Evolutionary conservation across 2,329 filamentous ascomycete genomes (phyloP).

Genomic region (Cladorrhinum sp.): DNA sequence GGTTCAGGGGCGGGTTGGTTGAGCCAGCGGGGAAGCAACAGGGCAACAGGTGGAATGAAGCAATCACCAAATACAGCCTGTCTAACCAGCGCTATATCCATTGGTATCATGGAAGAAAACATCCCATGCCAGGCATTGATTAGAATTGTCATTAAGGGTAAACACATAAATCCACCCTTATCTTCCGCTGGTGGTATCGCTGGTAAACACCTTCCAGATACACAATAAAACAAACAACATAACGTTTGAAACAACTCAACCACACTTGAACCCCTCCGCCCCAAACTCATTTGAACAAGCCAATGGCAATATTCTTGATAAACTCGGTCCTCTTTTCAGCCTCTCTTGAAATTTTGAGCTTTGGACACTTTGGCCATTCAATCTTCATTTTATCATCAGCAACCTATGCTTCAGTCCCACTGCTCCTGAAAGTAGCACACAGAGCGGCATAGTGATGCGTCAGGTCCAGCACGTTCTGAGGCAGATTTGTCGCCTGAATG

Average conservation of each 20-base stretch:
- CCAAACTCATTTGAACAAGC: no score
- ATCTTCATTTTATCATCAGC: not conserved
- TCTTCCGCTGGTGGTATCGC: not conserved
- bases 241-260: no score
- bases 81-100: no score
- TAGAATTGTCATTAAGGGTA: no score
- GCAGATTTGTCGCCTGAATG: conserved; percentile 90
- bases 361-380: no score
- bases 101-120: no score
- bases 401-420: conserved; percentile 72
- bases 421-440: conserved; percentile 93
- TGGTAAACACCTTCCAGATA: not conserved
- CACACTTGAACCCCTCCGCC: no score
- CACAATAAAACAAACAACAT: no score
- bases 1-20: no score
- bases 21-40: not conserved
- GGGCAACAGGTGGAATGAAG: not conserved
- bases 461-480: conserved; percentile 87
- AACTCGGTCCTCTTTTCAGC: no score
- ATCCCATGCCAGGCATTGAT: not conserved
- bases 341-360: no score
- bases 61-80: not conserved
- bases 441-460: conserved; percentile 95
- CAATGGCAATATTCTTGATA: no score
- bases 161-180: not conserved